These are phyloP conservation scores for Persicaria tinctoria DNA, from an alignment of 148 eudicot genomes.

Conservation along the genomic window DNA sequence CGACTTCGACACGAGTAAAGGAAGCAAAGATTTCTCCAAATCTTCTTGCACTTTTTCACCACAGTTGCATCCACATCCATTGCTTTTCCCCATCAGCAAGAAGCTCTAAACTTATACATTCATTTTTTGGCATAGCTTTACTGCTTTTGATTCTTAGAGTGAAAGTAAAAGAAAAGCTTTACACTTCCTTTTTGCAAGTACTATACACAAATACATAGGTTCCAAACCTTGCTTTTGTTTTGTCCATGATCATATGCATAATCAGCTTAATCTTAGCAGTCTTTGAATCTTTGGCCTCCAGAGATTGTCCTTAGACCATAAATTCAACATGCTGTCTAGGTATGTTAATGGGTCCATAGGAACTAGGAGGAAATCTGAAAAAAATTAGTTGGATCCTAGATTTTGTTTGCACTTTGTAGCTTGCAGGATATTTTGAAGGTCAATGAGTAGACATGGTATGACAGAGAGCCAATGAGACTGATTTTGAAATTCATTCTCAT, in stretches of 20 bases:
- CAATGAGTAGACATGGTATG: slow-evolving; percentile 1
- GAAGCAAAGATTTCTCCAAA: slow-evolving; percentile 9
- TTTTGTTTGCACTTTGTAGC: neutral
- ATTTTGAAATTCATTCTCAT: neutral
- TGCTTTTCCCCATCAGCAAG: neutral
- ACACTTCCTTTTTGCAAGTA: too few species aligned
- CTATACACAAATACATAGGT: too few species aligned
- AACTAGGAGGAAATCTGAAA: neutral
- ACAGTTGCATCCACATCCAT: slow-evolving; percentile 5
- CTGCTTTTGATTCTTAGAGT: too few species aligned
- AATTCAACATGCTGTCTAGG: neutral
- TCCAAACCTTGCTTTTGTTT: too few species aligned
- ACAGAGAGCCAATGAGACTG: neutral
- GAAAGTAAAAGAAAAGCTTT: too few species aligned
- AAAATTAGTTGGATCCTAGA: neutral
- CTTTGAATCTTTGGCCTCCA: neutral
- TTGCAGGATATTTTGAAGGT: neutral
- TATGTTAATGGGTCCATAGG: slow-evolving; percentile 3
- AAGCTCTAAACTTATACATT: neutral
- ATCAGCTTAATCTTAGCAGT: neutral
- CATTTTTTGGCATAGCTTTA: neutral
- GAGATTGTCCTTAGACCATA: neutral
- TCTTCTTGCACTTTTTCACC: neutral
- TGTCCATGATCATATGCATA: neutral
- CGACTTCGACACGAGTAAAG: neutral